Evolutionary conservation across 805 yeast species (phyloP), one percentile per base, ranked within the genome.

Genomic region (Pichia heedii): DNA sequence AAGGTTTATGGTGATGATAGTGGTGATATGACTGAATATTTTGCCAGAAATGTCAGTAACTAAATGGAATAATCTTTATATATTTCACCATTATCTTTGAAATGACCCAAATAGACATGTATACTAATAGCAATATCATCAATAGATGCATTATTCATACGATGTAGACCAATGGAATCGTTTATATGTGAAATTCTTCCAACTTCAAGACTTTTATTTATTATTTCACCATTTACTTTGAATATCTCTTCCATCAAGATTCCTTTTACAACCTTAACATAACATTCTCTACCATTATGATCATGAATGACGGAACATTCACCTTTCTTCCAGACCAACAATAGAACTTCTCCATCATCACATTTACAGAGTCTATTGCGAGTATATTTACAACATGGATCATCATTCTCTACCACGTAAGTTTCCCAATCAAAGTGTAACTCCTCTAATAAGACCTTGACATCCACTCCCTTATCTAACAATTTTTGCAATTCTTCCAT

Each of bases 221-320:
- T 68, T 58, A 30, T 2, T 52, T 75, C 81, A 19, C 79, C 62
- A 9, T 73, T 69, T 8, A 8, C 27, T 24, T 24, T 24, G 11
- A 8, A 11, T 11, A 24, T 8, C 11, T 8, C 11, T 60, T 82
- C 90, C 12, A 63, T 62, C 39, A 82, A 65, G 26, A 62, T 58
- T 8, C 89, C 89, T 51, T 72, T 66, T 48, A 82, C 65, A 37
- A 82, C 67, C 59, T 81, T 81, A 78, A 82, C 81, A 47, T 81
- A 71, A 61, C 90, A 82, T 61, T 82, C 87, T 12, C 88, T 86
- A 43, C 74, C 69, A 19, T 87, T 84, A 53, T 82, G 90, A 59
- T 81, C 86, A 57, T 82, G 90, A 47, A 82, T 76, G 40, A 75
- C 71, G 20, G 84, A 76, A 22, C 77, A 11, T 6, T 7, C 69